phyloP scores from a whole-genome alignment of 2,329 filamentous ascomycete genomes.

The Penicillium sp. region DNA sequence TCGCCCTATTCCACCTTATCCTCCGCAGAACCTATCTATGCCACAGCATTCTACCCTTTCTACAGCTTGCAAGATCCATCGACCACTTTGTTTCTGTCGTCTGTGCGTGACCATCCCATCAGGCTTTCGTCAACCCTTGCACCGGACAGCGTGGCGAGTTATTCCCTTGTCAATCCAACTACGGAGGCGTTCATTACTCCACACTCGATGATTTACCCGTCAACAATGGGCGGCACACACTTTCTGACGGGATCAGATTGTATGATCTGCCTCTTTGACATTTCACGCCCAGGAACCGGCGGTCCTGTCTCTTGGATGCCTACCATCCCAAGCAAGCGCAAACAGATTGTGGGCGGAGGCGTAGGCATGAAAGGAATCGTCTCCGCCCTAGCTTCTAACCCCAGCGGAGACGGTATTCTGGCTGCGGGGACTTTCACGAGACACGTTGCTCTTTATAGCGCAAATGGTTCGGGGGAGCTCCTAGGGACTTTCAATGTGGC shows the following conservation, averaged over 20 bases:
- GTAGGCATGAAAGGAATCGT: constrained; percentile 53
- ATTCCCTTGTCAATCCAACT: constrained; percentile 49
- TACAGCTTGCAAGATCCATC: constrained; percentile 48
- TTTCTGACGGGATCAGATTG: constrained; percentile 56
- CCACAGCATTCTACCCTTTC: constrained; percentile 49
- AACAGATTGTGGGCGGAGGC: constrained; percentile 42
- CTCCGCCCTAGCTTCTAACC: constrained; percentile 45
- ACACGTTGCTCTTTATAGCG: constrained; percentile 52
- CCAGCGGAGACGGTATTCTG: constrained; percentile 41
- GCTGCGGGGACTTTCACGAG: constrained; percentile 55
- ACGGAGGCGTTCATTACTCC: constrained; percentile 54
- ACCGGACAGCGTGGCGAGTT: constrained; percentile 45
- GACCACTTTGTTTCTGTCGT: constrained; percentile 48
- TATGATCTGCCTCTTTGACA: constrained; percentile 52
- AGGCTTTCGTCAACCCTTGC: constrained; percentile 51
- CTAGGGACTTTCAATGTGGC: constrained; percentile 48
- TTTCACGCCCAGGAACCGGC: constrained; percentile 40
- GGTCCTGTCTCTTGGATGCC: constrained; percentile 42
- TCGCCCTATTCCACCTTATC: constrained; percentile 42
- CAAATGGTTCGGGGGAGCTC: constrained; percentile 44
- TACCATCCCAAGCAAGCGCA: constrained; percentile 47
- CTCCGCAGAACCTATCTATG: constrained; percentile 48
- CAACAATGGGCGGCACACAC: constrained; percentile 38
- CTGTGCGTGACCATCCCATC: constrained; percentile 51
- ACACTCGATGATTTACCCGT: constrained; percentile 50